A percentile compares a stretch with the other conserved stretches of the same genome.
These are phyloP conservation scores for Populus alba DNA, from an alignment of 345 rosid species.

Conservation along the genomic window DNA sequence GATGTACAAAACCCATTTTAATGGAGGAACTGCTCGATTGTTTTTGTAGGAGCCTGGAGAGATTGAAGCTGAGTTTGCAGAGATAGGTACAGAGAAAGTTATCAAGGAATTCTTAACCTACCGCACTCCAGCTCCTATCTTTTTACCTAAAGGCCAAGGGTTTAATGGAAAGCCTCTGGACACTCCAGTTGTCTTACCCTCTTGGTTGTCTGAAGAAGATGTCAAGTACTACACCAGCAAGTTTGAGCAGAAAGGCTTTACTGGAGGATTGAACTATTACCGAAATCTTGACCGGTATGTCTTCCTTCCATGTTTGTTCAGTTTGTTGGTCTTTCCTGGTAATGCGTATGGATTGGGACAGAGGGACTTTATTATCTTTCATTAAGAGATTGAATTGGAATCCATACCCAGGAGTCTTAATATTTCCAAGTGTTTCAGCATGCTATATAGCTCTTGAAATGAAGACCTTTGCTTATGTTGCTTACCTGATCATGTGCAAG, in stretches of 20 bases:
- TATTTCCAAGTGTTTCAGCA: no score
- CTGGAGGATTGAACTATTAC: constrained; percentile 30
- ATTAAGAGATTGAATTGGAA: no score
- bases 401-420: neutral
- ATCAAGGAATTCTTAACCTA: neutral
- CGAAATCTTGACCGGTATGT: constrained; percentile 17
- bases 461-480: neutral
- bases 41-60: constrained; percentile 16
- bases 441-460: neutral
- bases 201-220: constrained; percentile 34
- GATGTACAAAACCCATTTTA: neutral
- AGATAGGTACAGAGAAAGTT: constrained; percentile 10
- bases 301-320: neutral
- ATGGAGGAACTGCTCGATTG: neutral
- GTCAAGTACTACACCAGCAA: constrained; percentile 17
- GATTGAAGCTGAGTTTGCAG: constrained; percentile 14
- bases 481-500: no score
- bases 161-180: constrained; percentile 17
- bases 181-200: constrained; percentile 17
- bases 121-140: constrained; percentile 12
- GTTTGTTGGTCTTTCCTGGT: neutral
- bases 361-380: no score
- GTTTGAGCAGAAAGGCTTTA: constrained; percentile 28
- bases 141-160: constrained; percentile 13
- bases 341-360: no score